Conservation (phyloP, 2,329 filamentous ascomycete species). For the Penicillium thymicola region DNA sequence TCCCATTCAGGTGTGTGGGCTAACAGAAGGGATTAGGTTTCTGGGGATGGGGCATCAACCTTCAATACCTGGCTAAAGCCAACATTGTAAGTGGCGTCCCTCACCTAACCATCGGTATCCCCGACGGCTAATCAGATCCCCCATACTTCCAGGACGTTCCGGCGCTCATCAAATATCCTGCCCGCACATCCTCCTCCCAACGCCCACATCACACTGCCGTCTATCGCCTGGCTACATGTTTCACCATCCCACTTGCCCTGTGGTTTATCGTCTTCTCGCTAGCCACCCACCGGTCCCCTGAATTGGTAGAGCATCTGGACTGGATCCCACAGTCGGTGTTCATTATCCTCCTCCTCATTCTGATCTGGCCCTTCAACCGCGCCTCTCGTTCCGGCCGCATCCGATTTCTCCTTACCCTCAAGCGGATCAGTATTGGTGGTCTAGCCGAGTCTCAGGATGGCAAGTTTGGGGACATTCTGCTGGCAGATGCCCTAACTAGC, state of each 20-base stretch:
- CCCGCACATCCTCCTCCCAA: constrained; percentile 66
- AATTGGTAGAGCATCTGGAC: constrained; percentile 72
- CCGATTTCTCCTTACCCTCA: constrained; percentile 71
- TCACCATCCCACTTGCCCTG: constrained; percentile 66
- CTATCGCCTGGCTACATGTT: constrained; percentile 77
- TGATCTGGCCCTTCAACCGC: constrained; percentile 69
- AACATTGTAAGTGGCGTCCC: constrained; percentile 61
- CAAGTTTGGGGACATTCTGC: constrained; percentile 89
- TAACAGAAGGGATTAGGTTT: constrained; percentile 57
- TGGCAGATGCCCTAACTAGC: constrained; percentile 91
- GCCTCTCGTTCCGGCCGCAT: constrained; percentile 68
- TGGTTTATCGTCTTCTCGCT: constrained; percentile 82
- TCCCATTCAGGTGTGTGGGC: not conserved
- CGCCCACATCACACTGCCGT: constrained; percentile 74
- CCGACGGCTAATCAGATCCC: constrained; percentile 16
- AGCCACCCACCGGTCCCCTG: constrained; percentile 67
- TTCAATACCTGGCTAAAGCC: constrained; percentile 75
- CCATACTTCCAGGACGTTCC: constrained; percentile 64
- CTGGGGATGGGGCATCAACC: constrained; percentile 92
- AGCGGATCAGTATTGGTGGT: constrained; percentile 77
- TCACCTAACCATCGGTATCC: constrained; percentile 4
- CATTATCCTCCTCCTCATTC: constrained; percentile 64
- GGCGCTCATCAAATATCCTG: constrained; percentile 79
- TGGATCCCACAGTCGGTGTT: constrained; percentile 85
- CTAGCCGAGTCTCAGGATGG: constrained; percentile 82